These are phyloP conservation scores for Cladophialophora psammophila DNA, from an alignment of 2,329 filamentous ascomycete genomes.

Conservation along the genomic window DNA sequence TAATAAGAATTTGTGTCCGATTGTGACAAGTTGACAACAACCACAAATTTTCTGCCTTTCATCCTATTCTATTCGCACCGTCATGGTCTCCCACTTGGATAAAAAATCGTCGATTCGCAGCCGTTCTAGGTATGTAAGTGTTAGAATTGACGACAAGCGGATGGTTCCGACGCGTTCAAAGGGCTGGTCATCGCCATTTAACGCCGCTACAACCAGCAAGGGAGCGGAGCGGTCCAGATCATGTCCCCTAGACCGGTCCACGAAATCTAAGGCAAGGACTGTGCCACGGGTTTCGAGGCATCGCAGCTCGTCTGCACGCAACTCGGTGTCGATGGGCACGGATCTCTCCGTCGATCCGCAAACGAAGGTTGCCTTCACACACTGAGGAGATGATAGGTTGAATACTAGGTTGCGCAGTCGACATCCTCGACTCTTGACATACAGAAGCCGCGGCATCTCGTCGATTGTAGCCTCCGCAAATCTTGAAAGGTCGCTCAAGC, in stretches of 20 bases:
- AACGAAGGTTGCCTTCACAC: neutral
- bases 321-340: neutral
- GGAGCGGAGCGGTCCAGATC: neutral
- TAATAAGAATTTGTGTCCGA: too few species aligned
- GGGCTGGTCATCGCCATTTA: neutral
- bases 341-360: neutral
- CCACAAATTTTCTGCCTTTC: neutral
- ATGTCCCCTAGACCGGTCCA: neutral
- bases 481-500: neutral
- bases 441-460: constrained; percentile 2
- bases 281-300: neutral
- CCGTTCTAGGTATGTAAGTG: neutral
- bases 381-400: neutral
- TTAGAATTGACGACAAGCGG: neutral
- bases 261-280: neutral
- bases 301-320: neutral
- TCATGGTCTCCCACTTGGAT: constrained; percentile 7
- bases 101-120: neutral
- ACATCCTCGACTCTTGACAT: neutral
- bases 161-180: neutral
- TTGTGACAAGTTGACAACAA: too few species aligned
- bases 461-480: neutral
- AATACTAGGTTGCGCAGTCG: neutral
- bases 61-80: neutral
- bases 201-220: neutral